Conservation (phyloP, 192 early-diverging fungal genomes). For the Paraglomus occultum region DNA sequence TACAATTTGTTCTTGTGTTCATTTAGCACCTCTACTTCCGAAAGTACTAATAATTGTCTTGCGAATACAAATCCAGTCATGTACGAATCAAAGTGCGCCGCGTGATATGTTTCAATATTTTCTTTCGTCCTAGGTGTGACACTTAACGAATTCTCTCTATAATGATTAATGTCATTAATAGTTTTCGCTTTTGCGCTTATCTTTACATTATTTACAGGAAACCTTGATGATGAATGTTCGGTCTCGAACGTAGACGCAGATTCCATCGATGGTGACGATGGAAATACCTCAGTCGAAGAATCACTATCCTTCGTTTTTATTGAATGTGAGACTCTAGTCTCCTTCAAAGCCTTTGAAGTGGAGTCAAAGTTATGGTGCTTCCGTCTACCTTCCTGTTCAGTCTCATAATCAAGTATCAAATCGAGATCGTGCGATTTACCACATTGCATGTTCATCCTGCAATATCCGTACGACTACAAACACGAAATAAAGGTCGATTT, state of each 20-base stretch:
- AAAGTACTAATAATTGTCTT: conserved; percentile 45
- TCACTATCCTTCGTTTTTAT: conserved; percentile 17
- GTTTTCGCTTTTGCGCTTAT: no score
- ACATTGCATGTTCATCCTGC: conserved; percentile 66
- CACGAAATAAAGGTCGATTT: conserved; percentile 8
- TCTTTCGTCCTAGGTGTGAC: no score
- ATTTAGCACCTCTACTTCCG: conserved; percentile 34
- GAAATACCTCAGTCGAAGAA: conserved; percentile 1
- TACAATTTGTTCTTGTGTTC: conserved; percentile 78
- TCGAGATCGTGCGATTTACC: conserved; percentile 81
- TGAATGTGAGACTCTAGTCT: no score
- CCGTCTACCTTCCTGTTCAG: conserved; percentile 42
- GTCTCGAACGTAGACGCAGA: conserved; percentile 30
- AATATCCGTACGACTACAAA: conserved; percentile 73
- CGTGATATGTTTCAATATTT: conserved; percentile 66
- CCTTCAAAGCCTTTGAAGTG: conserved; percentile 16
- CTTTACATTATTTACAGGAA: no score
- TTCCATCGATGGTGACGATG: not conserved
- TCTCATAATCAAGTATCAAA: conserved; percentile 77
- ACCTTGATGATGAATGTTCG: not conserved
- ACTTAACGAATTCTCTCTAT: no score
- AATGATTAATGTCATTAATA: no score
- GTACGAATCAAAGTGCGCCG: conserved; percentile 92
- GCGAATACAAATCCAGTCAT: conserved; percentile 94
- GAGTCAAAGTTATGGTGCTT: conserved; percentile 33